Conservation (phyloP, 352 stramenopile genomes). For the Globisporangium canariense region DNA sequence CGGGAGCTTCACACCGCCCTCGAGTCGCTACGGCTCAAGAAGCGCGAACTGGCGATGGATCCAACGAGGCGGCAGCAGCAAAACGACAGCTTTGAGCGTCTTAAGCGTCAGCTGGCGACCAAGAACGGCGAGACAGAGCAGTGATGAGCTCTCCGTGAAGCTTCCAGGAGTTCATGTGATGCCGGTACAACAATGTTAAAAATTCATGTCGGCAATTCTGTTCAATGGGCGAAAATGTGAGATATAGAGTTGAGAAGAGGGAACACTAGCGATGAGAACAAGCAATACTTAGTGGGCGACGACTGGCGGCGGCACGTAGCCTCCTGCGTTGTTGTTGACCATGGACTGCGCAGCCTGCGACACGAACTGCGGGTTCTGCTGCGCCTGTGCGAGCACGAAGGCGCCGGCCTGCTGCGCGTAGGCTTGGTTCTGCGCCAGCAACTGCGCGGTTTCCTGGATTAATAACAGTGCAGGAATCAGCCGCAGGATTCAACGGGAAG, state of each 20-base stretch:
- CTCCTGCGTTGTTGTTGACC: conserved; percentile 27
- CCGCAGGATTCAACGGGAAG: background rate
- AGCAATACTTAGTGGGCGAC: conserved; percentile 8
- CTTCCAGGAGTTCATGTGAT: background rate
- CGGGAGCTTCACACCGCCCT: conserved; percentile 12
- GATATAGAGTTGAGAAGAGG: background rate
- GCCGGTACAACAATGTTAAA: background rate
- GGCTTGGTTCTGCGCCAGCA: conserved; percentile 62
- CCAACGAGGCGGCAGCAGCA: conserved; percentile 12
- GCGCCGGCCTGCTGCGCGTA: conserved; percentile 56
- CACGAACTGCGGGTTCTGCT: conserved; percentile 73
- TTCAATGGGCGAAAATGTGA: background rate
- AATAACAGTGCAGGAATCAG: background rate
- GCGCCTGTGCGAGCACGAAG: conserved; percentile 62
- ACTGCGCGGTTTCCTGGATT: conserved; percentile 48
- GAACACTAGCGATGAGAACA: background rate
- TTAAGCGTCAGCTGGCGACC: conserved; percentile 33
- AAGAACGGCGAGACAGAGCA: background rate
- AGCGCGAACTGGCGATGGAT: conserved; percentile 14
- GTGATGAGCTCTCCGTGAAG: background rate
- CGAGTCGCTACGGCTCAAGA: conserved; percentile 15
- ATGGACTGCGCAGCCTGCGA: conserved; percentile 55
- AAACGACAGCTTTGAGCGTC: conserved; percentile 1
- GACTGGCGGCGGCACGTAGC: conserved; percentile 38
- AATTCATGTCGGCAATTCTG: background rate